Evolutionary conservation across 305 asterid genomes (phyloP).

Genomic region (Fraxinus xanthoxyloides): DNA sequence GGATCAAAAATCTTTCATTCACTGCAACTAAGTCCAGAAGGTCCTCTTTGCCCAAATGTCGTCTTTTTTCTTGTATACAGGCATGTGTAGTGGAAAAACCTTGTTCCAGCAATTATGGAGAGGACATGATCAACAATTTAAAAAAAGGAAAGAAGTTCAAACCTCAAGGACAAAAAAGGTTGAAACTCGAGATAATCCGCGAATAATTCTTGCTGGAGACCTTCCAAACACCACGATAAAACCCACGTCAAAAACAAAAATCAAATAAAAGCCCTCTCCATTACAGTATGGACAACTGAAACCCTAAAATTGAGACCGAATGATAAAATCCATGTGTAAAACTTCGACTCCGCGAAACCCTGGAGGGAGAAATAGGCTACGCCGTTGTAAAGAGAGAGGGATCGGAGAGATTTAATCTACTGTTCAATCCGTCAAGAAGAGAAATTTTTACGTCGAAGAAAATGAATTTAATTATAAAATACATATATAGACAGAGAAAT

Average conservation of each 20-base stretch:
- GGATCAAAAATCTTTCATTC: neutral
- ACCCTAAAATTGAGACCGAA: constrained; percentile 34
- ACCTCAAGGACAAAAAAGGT: constrained; percentile 12
- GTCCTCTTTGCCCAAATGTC: neutral
- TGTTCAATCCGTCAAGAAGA: constrained; percentile 29
- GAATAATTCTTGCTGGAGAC: constrained; percentile 10
- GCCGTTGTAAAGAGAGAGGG: constrained; percentile 23
- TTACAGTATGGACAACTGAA: constrained; percentile 22
- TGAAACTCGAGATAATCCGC: constrained; percentile 4
- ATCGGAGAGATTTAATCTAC: constrained; percentile 22
- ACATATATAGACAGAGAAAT: neutral
- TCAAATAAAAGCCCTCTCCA: constrained; percentile 21
- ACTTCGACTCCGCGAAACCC: constrained; percentile 48
- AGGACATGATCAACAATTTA: neutral
- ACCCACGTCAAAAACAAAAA: constrained; percentile 9
- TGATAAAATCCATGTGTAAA: constrained; percentile 10
- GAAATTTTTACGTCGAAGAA: neutral
- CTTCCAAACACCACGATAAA: constrained; percentile 22
- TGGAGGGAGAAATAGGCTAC: constrained; percentile 32
- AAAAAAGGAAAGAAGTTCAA: constrained; percentile 14
- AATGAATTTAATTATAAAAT: neutral
- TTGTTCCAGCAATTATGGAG: neutral
- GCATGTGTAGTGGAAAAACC: neutral
- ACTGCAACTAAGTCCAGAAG: neutral
- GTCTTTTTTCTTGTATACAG: neutral